Base-by-base conservation (phyloP, 169 alveolate species). In the Plasmodium vinckei region DNA sequence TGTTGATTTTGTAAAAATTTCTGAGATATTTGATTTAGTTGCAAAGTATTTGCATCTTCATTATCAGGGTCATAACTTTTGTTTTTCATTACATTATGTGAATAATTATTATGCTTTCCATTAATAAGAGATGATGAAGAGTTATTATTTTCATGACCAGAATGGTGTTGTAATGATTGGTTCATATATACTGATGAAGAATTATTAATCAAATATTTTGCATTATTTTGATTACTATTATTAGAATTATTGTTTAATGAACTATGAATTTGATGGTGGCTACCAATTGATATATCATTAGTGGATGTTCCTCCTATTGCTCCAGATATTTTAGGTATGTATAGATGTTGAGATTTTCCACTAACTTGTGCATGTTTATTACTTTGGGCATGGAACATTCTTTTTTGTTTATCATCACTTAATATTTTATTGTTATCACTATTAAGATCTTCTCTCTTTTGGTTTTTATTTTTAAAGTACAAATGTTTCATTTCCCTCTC, bases 401-500 rank as follows among this genome's bases (percentile, higher is more conserved):
- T 63, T 44, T 63, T 77, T 21, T 61, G 27, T 44, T 57, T 77
- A 54, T 63, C 65, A 12, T 77, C 88, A 77, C 57, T 77, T 49
- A 77, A 56, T 25, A 77, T 23, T 15, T 77, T 75, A 56, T 44
- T 39, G 69, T 64, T 77, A 3, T 49, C 39, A 15, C 64, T 46
- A 33, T 33, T 33, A 33, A 33, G 6, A 19, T 77, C 88, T 51
- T 77, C 88, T 49, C 88, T 63, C 10, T 77, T 77, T 44, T 61
- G 75, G 19, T 49, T 60, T 51, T 69, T 77, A 68, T 68, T 77
- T 33, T 77, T 77, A 63, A 77, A 77, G 42, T 77, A 67, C 1
- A 63, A 63, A 21, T 77, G 88, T 51, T 57, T 77, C 19, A 77
- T 21, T 63, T 77, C 88, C 19, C 75, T 77, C n/a, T 77, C 88